Evolutionary conservation across 495 filamentous ascomycete species (phyloP).

Genomic region (Penicillium steckii): DNA sequence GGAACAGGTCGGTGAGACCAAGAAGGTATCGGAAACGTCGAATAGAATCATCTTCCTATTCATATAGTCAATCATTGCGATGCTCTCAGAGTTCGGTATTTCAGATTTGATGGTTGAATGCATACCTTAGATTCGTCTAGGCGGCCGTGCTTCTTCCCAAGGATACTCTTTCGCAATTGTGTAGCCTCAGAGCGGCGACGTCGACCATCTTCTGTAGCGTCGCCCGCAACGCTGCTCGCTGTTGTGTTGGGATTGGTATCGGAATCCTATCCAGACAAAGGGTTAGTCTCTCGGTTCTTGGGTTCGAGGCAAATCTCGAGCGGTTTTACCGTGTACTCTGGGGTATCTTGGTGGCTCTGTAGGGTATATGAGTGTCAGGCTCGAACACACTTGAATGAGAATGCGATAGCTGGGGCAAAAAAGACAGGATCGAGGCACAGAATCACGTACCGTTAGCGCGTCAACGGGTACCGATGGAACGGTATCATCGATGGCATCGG

Average conservation of each 20-base stretch:
- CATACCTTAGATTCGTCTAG: conserved; percentile 88
- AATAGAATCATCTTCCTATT: conserved; percentile 91
- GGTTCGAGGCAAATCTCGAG: background rate
- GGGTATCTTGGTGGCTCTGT: conserved; percentile 74
- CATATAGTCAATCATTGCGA: conserved; percentile 1
- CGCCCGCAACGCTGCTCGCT: conserved; percentile 81
- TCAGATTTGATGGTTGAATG: background rate
- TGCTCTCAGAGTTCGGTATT: background rate
- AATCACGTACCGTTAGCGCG: conserved; percentile 44
- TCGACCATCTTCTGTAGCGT: conserved; percentile 70
- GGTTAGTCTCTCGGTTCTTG: conserved; percentile 3
- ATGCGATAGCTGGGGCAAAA: background rate
- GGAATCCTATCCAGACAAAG: conserved; percentile 57
- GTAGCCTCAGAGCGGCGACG: conserved; percentile 82
- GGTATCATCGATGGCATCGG: conserved; percentile 58
- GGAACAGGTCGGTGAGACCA: conserved; percentile 94
- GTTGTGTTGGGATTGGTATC: conserved; percentile 92
- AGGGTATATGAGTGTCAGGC: conserved; percentile 8
- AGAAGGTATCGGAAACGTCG: conserved; percentile 94
- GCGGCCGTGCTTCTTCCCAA: conserved; percentile 90
- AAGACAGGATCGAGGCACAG: no score
- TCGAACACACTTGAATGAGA: background rate
- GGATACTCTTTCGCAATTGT: conserved; percentile 81
- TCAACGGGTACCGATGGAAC: conserved; percentile 46
- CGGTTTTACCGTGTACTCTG: conserved; percentile 66